Percentiles rank a stretch among this genome's conserved stretches.
These are phyloP conservation scores for Xerocomellus intermedius DNA, from an alignment of 768 basidiomycete species.

Conservation along the genomic window DNA sequence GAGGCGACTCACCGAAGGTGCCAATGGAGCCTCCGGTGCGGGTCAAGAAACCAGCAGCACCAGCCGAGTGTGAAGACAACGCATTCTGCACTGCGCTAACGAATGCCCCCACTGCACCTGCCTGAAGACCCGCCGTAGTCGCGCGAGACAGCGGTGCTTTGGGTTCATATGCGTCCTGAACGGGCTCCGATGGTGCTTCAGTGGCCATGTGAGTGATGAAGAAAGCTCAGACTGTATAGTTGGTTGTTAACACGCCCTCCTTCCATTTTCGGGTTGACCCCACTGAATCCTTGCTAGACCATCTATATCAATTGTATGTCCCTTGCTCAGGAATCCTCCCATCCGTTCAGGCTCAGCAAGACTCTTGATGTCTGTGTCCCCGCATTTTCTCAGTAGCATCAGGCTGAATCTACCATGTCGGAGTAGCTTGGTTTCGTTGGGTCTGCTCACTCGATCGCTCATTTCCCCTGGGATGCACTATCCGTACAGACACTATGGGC, in stretches of 20 bases:
- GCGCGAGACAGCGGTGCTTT: conserved; percentile 58
- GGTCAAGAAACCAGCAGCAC: conserved; percentile 84
- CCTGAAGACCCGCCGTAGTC: conserved; percentile 58
- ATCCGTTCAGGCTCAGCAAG: conserved; percentile 42
- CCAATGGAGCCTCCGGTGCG: conserved; percentile 88
- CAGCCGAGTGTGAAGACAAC: conserved; percentile 69
- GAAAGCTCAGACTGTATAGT: neutral
- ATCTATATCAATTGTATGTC: conserved; percentile 10
- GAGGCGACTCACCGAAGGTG: conserved; percentile 70
- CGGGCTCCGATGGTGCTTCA: conserved; percentile 13
- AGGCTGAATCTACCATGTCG: conserved; percentile 9
- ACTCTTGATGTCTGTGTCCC: conserved; percentile 43
- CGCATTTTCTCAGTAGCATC: neutral
- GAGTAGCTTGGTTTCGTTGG: conserved; percentile 34
- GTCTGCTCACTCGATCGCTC: conserved; percentile 37
- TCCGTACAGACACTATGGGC: conserved; percentile 42
- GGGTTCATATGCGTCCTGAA: conserved; percentile 39
- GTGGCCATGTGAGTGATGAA: conserved; percentile 23
- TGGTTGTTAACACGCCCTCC: neutral
- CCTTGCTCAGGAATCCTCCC: conserved; percentile 5
- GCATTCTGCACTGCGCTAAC: conserved; percentile 80
- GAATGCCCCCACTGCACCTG: conserved; percentile 63
- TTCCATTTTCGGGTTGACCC: conserved; percentile 25
- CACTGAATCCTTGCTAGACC: conserved; percentile 6
- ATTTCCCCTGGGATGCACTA: conserved; percentile 42